Evolutionary conservation across 1,284 basidiomycete genomes (phyloP).

Genomic region (Naganishia sp.): DNA sequence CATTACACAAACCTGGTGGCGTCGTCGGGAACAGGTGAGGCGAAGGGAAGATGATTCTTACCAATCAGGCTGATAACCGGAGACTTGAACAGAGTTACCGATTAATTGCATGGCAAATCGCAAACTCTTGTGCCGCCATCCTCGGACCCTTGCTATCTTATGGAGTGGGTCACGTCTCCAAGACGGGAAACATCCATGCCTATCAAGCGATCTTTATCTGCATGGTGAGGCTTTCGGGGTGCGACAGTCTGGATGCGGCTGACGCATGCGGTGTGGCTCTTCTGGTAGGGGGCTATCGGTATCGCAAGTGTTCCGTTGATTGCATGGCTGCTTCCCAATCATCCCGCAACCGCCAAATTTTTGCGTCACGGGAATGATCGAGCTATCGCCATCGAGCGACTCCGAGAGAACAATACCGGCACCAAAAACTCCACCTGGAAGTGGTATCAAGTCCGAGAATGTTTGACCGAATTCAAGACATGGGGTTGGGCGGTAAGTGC

Average conservation of each 20-base stretch:
- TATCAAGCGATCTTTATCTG: slow-evolving; percentile 59
- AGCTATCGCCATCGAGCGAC: slow-evolving; percentile 50
- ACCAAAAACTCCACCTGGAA: slow-evolving; percentile 49
- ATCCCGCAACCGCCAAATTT: slow-evolving; percentile 50
- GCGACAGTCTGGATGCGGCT: neutral
- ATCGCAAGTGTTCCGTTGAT: slow-evolving; percentile 57
- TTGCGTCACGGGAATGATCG: slow-evolving; percentile 47
- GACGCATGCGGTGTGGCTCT: neutral
- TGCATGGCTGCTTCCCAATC: slow-evolving; percentile 53
- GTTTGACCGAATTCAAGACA: slow-evolving; percentile 50
- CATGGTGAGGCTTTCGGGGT: slow-evolving; percentile 52
- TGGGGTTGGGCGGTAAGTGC: slow-evolving; percentile 41
- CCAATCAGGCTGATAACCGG: neutral
- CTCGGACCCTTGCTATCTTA: slow-evolving; percentile 47
- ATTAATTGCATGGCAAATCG: slow-evolving; percentile 48
- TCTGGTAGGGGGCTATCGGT: slow-evolving; percentile 38
- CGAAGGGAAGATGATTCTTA: neutral
- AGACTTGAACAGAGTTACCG: slow-evolving; percentile 44
- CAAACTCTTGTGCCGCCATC: slow-evolving; percentile 45
- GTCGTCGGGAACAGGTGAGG: slow-evolving; percentile 39
- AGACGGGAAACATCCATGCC: slow-evolving; percentile 36
- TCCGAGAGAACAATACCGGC: slow-evolving; percentile 53
- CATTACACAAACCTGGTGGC: slow-evolving; percentile 49
- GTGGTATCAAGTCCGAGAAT: slow-evolving; percentile 52
- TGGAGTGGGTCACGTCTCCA: slow-evolving; percentile 43